phyloP scores from a whole-genome alignment of 495 filamentous ascomycete genomes.

The Cercophora newfieldiana region DNA sequence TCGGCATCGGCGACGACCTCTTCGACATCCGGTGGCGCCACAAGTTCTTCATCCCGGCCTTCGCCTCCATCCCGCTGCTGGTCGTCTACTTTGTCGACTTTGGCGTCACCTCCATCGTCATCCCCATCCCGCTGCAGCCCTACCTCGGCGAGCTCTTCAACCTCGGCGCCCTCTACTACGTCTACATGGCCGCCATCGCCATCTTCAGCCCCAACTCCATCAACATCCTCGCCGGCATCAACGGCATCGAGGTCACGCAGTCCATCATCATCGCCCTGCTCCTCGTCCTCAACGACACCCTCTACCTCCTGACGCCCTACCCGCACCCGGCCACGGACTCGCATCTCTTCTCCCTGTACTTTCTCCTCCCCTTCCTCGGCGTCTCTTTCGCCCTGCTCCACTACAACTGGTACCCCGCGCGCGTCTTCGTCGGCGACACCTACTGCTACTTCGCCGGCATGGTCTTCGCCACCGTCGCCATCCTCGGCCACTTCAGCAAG shows the following conservation, averaged over 20 bases:
- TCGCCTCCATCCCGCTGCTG: conserved; percentile 90
- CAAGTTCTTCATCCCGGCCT: conserved; percentile 95
- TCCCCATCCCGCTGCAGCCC: conserved; percentile 77
- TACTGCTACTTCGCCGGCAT: conserved; percentile 99
- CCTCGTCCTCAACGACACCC: conserved; percentile 76
- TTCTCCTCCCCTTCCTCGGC: conserved; percentile 89
- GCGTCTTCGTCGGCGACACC: conserved; percentile 95
- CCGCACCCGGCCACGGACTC: conserved; percentile 94
- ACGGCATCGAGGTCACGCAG: conserved; percentile 94
- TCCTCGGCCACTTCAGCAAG: conserved; percentile 97
- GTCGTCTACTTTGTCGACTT: conserved; percentile 98
- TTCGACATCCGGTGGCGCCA: conserved; percentile 99
- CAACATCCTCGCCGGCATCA: conserved; percentile 97
- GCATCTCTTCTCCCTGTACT: conserved; percentile 92
- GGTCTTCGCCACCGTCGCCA: conserved; percentile 96
- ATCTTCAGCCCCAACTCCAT: conserved; percentile 78
- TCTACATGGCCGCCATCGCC: conserved; percentile 49
- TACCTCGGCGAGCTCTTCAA: conserved; percentile 82
- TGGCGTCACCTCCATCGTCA: conserved; percentile 90
- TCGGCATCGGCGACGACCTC: conserved; percentile 92
- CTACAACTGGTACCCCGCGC: conserved; percentile 96
- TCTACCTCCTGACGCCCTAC: conserved; percentile 77
- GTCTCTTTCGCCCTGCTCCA: conserved; percentile 81
- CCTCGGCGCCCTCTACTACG: conserved; percentile 69
- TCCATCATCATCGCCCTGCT: conserved; percentile 86